phyloP scores from a whole-genome alignment of 345 rosid genomes.

The Euphorbia peplus region DNA sequence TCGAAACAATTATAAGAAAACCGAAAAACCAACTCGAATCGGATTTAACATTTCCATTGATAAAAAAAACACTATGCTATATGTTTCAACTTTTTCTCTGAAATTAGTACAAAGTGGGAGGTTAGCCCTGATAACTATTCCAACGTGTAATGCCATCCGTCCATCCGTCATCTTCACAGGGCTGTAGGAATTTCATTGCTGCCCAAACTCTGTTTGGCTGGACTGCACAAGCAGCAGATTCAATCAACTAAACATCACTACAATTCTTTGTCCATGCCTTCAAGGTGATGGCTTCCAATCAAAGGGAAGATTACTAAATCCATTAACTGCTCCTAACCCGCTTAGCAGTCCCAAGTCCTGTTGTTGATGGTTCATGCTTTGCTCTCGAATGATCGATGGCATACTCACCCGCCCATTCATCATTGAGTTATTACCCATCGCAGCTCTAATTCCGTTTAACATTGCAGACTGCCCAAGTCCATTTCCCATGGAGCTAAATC shows the following conservation, averaged over 20 bases:
- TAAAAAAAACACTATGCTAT: conserved; percentile 47
- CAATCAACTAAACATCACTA: conserved; percentile 19
- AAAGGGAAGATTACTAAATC: conserved; percentile 69
- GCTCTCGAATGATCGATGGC: conserved; percentile 53
- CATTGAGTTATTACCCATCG: conserved; percentile 51
- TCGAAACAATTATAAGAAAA: conserved; percentile 23
- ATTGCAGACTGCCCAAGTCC: conserved; percentile 56
- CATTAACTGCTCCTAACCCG: conserved; percentile 72
- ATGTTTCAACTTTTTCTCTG: conserved; percentile 40
- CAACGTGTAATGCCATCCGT: conserved; percentile 16
- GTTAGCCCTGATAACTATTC: conserved; percentile 27
- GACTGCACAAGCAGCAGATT: conserved; percentile 35
- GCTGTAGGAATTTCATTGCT: conserved; percentile 26
- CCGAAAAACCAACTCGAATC: conserved; percentile 30
- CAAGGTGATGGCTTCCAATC: conserved; percentile 78
- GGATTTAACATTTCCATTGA: conserved; percentile 43
- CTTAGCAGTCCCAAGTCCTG: conserved; percentile 70
- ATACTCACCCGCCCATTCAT: conserved; percentile 73
- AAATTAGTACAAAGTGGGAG: conserved; percentile 48
- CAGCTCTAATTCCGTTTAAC: conserved; percentile 65
- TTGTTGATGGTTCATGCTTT: conserved; percentile 59
- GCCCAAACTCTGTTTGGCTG: conserved; percentile 29
- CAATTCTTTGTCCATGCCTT: conserved; percentile 1
- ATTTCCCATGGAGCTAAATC: conserved; percentile 48
- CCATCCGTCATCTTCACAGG: conserved; percentile 29